Base-by-base conservation (phyloP, 257 asterid genomes). In the Plantago ovata region DNA sequence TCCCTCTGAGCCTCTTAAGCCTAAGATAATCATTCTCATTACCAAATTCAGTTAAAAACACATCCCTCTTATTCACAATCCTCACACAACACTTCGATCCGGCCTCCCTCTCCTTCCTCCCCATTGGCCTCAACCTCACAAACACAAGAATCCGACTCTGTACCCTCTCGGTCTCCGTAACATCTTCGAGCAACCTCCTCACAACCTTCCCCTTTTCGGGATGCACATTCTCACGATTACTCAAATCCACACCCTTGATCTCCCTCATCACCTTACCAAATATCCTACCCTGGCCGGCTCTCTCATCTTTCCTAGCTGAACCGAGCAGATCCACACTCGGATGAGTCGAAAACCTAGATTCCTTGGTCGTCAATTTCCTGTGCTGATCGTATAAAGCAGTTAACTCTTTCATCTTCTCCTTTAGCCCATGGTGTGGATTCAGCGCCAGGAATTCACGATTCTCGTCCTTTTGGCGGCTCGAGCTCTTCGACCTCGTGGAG, bases 71-170 rank as follows among this genome's bases (percentile, higher is more conserved):
- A 56, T 79, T 78, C 68, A 77, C 84, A 66, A 77, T 77, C 62
- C 65, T 67, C 42, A 82, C 84, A 54, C 82, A 74, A 65, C 82
- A 74, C 53, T 80, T 75, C 15, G 90, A 77, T 54, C 86, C 90
- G 51, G 77, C 75, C 41, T 79, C 84, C 51, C 47, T 79, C 63
- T 82, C 90, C 80, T 77, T 77, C 71, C 70, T 82, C 32, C 60
- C 71, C 72, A 70, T 69, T 15, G 90, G 90, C 78, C 90, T 79
- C 64, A 77, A 51, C 76, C 90, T 82, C 72, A 82, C 90, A 63
- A 82, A 82, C 56, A 77, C 90, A 65, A 79, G 86, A 70, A 82
- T 82, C 66, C 84, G 64, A 64, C 82, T 47, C 12, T 33, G 38
- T 24, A 15, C 72, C 2, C 10, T 45, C 18, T 58, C 43, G 9